Conservation (phyloP, 2,329 filamentous ascomycete genomes). For the Cryphonectria naterciae region DNA sequence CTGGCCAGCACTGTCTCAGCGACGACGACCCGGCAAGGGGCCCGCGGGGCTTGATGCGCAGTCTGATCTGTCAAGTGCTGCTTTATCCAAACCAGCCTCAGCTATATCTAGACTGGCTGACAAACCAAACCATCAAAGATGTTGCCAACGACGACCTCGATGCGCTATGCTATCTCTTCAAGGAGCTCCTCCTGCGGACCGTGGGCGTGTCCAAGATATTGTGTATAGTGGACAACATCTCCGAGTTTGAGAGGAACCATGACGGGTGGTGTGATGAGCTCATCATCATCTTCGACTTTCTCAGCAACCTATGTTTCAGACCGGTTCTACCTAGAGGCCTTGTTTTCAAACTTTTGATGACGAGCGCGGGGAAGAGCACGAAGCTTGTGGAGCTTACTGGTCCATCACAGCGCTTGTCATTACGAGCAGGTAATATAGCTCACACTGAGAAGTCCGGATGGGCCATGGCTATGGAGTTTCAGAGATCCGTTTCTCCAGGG, state of each 20-base stretch:
- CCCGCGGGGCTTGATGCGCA: constrained; percentile 1
- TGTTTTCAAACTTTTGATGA: constrained; percentile 7
- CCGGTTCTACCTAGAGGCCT: neutral
- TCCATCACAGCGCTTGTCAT: constrained; percentile 1
- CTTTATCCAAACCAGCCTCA: neutral
- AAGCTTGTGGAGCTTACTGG: neutral
- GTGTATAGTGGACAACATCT: constrained; percentile 14
- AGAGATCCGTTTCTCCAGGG: neutral
- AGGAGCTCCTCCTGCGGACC: neutral
- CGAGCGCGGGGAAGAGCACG: constrained; percentile 9
- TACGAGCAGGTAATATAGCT: neutral
- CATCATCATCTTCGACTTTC: neutral
- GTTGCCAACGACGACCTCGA: neutral
- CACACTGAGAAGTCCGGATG: neutral
- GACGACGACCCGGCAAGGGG: constrained; percentile 9
- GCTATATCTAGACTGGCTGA: neutral
- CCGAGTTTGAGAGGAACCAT: constrained; percentile 3
- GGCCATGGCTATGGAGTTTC: neutral
- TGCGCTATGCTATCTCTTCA: constrained; percentile 5
- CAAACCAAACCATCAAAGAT: neutral
- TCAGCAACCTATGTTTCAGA: neutral
- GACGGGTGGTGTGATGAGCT: neutral
- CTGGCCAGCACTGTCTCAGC: constrained; percentile 6
- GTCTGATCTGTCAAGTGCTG: constrained; percentile 7
- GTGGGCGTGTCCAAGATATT: constrained; percentile 2